Evolutionary conservation across 129 eudicot species (phyloP), one percentile per base, ranked within the genome.

Genomic region (Calendula officinalis): DNA sequence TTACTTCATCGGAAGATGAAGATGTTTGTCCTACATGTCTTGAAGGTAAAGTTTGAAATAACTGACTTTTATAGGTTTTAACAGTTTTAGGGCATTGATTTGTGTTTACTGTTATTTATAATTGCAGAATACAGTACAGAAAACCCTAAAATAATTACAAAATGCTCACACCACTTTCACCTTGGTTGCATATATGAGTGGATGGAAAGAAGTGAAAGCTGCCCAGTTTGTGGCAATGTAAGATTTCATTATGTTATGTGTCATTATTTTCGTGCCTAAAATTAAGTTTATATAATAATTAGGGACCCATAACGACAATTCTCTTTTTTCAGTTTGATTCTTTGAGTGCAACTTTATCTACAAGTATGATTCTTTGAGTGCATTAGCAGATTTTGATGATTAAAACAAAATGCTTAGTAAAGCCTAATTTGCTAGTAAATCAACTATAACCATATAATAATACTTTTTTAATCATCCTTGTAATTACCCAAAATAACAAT

Each of bases 1-100:
- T 83, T 78, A 64, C 95, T 67, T 80, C 89, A 34, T 72, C 90
- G 11, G 82, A 83, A 70, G 86, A 92, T 41, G 99, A 94, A 70
- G 99, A 94, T 54, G 90, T 94, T 48, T 94, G 97, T 79, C 99
- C 99, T 44, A 94, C 99, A 0, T 94, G 99, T 74, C 99, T 94
- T 70, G 99, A 94, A 79, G 99, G 99, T 88, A 76, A n/a, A 66
- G 5, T 8, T 6, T 15, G n/a, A n/a, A n/a, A n/a, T n/a, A n/a
- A n/a, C n/a, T 16, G 6, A 44, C 4, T 60, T 30, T 13, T 38
- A 38, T 36, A 38, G 15, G 63, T 36, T 57, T 5, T 36, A 60
- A 3, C 5, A 12, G 1, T 2, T 51, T 16, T 49, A 57, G 48
- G 57, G 66, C 39, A 15, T 45, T 56, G 61, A 56, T 47, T 70